phyloP scores from a whole-genome alignment of 1,139 yeast genomes.

The Suhomyces terraborum region DNA sequence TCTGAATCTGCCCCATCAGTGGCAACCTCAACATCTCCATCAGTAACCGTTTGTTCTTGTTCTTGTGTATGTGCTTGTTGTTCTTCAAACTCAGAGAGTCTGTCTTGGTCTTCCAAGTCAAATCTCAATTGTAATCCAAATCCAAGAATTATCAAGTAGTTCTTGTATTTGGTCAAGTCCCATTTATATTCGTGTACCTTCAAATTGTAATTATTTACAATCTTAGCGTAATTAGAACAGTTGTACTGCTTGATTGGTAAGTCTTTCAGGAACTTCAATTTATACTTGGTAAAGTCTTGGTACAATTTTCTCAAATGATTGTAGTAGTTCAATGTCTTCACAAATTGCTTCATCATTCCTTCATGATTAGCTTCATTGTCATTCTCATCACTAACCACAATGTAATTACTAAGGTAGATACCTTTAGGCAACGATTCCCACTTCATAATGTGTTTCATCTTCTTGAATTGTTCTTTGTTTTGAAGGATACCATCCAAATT shows the following conservation, averaged over 20 bases:
- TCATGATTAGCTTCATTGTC: conserved; percentile 34
- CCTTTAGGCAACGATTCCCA: conserved; percentile 50
- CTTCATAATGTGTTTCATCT: conserved; percentile 36
- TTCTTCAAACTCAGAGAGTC: conserved; percentile 17
- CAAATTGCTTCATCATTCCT: conserved; percentile 51
- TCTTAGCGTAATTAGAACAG: conserved; percentile 38
- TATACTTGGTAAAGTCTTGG: conserved; percentile 37
- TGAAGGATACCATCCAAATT: conserved; percentile 41
- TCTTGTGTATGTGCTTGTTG: conserved; percentile 1
- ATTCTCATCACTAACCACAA: conserved; percentile 22
- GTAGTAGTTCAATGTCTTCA: conserved; percentile 47
- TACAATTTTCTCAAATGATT: conserved; percentile 42
- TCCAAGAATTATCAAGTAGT: conserved; percentile 48
- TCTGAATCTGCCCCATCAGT: background rate
- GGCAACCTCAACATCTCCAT: conserved; percentile 1
- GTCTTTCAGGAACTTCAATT: conserved; percentile 33
- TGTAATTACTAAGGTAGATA: conserved; percentile 43
- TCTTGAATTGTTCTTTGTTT: conserved; percentile 37
- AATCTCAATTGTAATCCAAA: conserved; percentile 51
- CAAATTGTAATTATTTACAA: conserved; percentile 41
- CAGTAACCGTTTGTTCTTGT: background rate
- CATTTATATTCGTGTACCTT: conserved; percentile 45
- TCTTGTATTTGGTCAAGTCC: conserved; percentile 49
- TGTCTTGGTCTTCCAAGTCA: conserved; percentile 42
- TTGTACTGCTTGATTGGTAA: conserved; percentile 31